phyloP scores from a whole-genome alignment of 2,329 filamentous ascomycete genomes.

The Stachybotrys elegans region DNA sequence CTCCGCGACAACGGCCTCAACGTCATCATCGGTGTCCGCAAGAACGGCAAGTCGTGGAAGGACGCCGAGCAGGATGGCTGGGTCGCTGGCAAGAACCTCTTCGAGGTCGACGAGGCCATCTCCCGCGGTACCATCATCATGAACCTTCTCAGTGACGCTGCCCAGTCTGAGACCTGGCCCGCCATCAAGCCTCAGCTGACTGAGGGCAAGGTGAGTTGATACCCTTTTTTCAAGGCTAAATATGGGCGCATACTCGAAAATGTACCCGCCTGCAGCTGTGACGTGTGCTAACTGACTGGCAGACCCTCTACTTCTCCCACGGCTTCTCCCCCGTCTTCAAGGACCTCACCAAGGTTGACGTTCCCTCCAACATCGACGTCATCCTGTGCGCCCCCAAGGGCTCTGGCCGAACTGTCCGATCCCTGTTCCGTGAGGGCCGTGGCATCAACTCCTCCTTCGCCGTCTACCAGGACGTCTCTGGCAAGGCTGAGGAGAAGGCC shows the following conservation, averaged over 20 bases:
- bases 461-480: conserved; percentile 97
- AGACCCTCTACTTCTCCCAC: conserved; percentile 99
- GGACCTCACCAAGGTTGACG: conserved; percentile 97
- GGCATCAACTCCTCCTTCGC: conserved; percentile 99
- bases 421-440: conserved; percentile 97
- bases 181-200: conserved; percentile 95
- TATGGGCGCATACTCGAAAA: too few species aligned
- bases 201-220: conserved; percentile 84
- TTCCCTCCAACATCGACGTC: conserved; percentile 92
- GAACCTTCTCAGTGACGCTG: conserved; percentile 97
- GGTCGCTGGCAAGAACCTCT: conserved; percentile 97
- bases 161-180: conserved; percentile 98
- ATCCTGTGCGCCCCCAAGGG: conserved; percentile 99
- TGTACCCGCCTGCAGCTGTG: neutral
- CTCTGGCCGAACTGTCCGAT: conserved; percentile 96
- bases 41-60: conserved; percentile 98
- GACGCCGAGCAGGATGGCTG: conserved; percentile 96
- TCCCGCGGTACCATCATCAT: conserved; percentile 90
- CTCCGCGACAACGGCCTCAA: conserved; percentile 99
- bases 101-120: conserved; percentile 97
- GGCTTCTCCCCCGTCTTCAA: conserved; percentile 99
- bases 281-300: too few species aligned
- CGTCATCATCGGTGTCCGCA: conserved; percentile 97
- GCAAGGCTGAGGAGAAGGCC: conserved; percentile 97
- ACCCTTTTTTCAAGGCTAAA: too few species aligned